These are phyloP conservation scores for Gymnopilus dilepis DNA, from an alignment of 768 basidiomycete species.

Conservation along the genomic window DNA sequence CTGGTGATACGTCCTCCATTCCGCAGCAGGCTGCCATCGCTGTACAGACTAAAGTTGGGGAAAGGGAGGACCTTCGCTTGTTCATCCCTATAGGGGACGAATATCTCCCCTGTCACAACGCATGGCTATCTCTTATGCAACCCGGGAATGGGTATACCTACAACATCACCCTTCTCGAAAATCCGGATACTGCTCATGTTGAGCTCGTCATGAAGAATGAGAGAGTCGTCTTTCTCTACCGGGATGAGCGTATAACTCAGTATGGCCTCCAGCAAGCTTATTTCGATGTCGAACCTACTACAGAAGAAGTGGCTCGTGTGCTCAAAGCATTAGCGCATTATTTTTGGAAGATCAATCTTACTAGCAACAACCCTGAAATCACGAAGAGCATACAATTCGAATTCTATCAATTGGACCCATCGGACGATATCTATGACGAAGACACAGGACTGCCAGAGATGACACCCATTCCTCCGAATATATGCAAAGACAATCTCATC, in stretches of 20 bases:
- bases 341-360: constrained; percentile 21
- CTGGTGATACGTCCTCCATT: not conserved
- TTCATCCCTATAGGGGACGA: constrained; percentile 17
- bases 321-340: constrained; percentile 16
- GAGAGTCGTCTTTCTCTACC: constrained; percentile 6
- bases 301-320: constrained; percentile 12
- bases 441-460: not conserved
- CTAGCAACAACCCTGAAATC: constrained; percentile 8
- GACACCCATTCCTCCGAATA: constrained; percentile 13
- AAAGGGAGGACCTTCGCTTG: constrained; percentile 15
- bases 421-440: not conserved
- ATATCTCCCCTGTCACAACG: constrained; percentile 11
- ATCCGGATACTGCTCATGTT: constrained; percentile 15
- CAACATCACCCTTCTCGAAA: constrained; percentile 15
- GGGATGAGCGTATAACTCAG: constrained; percentile 16
- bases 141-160: not conserved
- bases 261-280: constrained; percentile 13
- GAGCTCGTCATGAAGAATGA: constrained; percentile 14
- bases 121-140: constrained; percentile 7
- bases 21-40: not conserved
- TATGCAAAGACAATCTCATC: constrained; percentile 11
- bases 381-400: constrained; percentile 4
- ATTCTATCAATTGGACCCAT: constrained; percentile 10
- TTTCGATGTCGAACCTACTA: constrained; percentile 5
- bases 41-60: constrained; percentile 16